Evolutionary conservation across 306 rosid species (phyloP).

Genomic region (Aeschynomene evenia): DNA sequence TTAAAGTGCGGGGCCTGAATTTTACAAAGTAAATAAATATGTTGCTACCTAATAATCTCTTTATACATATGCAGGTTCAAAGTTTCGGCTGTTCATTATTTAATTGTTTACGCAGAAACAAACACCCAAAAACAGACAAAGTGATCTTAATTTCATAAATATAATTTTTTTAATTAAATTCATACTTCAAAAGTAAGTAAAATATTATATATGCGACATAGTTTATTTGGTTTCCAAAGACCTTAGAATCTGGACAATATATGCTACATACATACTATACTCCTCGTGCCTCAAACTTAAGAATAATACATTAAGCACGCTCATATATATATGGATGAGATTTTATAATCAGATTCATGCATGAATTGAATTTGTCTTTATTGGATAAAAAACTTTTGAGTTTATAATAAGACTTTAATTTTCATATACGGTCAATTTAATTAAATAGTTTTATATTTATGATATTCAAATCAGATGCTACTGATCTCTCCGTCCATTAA

Average conservation of each 20-base stretch:
- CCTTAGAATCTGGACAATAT: not conserved
- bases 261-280: too few species aligned
- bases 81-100: slow-evolving; percentile 12
- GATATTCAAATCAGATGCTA: too few species aligned
- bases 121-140: slow-evolving; percentile 16
- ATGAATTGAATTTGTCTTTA: not conserved
- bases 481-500: too few species aligned
- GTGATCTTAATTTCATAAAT: slow-evolving; percentile 41
- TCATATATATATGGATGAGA: not conserved
- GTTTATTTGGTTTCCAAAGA: not conserved
- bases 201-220: not conserved
- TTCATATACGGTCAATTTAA: too few species aligned
- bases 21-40: too few species aligned
- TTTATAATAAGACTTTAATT: too few species aligned
- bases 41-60: too few species aligned
- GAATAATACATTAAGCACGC: not conserved
- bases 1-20: too few species aligned
- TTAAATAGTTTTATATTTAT: too few species aligned
- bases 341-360: not conserved
- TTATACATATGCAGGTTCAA: slow-evolving; percentile 34
- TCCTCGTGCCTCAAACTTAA: not conserved
- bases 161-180: not conserved
- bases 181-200: not conserved
- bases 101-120: not conserved
- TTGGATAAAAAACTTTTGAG: not conserved